Conservation (phyloP, 805 yeast genomes). For the Starmerella bombi region DNA sequence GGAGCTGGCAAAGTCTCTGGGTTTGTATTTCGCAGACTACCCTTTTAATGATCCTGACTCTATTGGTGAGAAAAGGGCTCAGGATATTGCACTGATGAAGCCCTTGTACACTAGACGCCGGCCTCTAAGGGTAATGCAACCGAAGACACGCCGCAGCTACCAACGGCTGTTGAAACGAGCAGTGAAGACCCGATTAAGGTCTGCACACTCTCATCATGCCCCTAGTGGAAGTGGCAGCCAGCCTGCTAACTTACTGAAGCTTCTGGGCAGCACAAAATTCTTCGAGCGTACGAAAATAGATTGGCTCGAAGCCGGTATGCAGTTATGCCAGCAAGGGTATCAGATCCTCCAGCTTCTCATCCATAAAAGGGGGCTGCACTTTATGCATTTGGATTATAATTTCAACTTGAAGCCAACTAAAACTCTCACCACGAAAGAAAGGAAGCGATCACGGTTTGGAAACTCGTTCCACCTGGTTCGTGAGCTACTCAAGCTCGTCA, state of each 20-base stretch:
- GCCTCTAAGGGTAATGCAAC: conserved; percentile 39
- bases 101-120: conserved; percentile 55
- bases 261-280: conserved; percentile 65
- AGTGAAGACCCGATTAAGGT: conserved; percentile 58
- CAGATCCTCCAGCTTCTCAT: conserved; percentile 83
- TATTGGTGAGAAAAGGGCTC: conserved; percentile 30
- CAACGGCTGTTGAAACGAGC: conserved; percentile 72
- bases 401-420: conserved; percentile 93
- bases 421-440: conserved; percentile 88
- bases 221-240: conserved; percentile 29
- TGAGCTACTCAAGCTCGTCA: conserved; percentile 72
- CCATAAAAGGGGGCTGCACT: conserved; percentile 82
- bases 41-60: conserved; percentile 48
- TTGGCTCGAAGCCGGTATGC: conserved; percentile 98
- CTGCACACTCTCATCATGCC: conserved; percentile 21
- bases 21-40: conserved; percentile 65
- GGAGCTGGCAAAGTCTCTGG: conserved; percentile 37
- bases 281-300: conserved; percentile 87
- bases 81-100: conserved; percentile 78
- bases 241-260: conserved; percentile 45
- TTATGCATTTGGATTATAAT: conserved; percentile 86
- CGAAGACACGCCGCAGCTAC: conserved; percentile 73
- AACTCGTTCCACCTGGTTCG: conserved; percentile 89
- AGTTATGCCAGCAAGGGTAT: conserved; percentile 83
- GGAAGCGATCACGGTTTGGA: conserved; percentile 92